Percentiles rank a stretch among this genome's conserved stretches.
These are phyloP conservation scores for Amorphotheca resinae DNA, from an alignment of 495 filamentous ascomycete species.

Conservation along the genomic window DNA sequence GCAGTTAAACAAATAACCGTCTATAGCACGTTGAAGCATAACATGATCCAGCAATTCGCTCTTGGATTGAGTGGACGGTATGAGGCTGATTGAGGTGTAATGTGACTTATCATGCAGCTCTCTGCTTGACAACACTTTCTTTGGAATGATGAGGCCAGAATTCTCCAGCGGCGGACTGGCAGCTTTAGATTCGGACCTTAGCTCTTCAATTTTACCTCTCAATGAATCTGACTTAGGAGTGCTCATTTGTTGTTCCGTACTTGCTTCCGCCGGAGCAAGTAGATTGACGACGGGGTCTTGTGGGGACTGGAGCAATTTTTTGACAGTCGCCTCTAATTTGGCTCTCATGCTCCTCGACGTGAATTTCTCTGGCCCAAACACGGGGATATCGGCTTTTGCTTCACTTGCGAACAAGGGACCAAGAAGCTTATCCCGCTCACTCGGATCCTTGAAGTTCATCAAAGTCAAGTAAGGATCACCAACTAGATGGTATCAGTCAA, in stretches of 20 bases:
- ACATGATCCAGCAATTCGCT: slow-evolving; percentile 8
- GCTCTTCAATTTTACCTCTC: background rate
- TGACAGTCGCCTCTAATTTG: slow-evolving; percentile 22
- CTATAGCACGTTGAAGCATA: slow-evolving; percentile 34
- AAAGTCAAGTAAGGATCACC: slow-evolving; percentile 30
- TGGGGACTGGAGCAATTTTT: slow-evolving; percentile 22
- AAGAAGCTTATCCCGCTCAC: slow-evolving; percentile 28
- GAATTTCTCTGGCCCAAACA: slow-evolving; percentile 31
- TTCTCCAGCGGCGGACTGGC: background rate
- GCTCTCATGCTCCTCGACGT: slow-evolving; percentile 5
- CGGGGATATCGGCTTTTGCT: slow-evolving; percentile 27
- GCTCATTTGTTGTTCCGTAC: background rate
- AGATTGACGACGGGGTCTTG: slow-evolving; percentile 18
- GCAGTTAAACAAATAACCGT: slow-evolving; percentile 72
- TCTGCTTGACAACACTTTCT: slow-evolving; percentile 6
- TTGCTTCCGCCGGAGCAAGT: slow-evolving; percentile 18
- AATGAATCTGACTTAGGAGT: background rate
- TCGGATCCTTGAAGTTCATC: slow-evolving; percentile 33
- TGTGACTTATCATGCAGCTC: slow-evolving; percentile 12
- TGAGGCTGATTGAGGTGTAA: slow-evolving; percentile 1
- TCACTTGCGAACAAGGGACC: slow-evolving; percentile 32
- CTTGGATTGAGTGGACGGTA: background rate
- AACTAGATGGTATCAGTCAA: slow-evolving; percentile 25
- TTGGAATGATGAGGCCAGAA: background rate
- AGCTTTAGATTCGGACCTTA: background rate